phyloP scores from a whole-genome alignment of 768 basidiomycete genomes.

The Solioccasus polychromus region DNA sequence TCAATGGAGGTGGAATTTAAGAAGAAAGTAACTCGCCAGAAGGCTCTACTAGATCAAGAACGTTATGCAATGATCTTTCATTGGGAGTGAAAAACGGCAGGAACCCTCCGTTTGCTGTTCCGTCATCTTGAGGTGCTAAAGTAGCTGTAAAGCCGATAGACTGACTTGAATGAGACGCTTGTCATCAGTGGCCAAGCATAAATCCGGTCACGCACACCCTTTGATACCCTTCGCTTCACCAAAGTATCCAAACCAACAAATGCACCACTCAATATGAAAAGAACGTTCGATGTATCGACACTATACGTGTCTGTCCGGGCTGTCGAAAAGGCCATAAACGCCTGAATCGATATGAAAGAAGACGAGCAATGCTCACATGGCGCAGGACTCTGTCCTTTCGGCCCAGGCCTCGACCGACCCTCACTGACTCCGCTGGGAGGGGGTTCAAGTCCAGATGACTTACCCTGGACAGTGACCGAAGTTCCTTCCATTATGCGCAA shows the following conservation, averaged over 20 bases:
- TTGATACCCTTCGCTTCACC: constrained; percentile 74
- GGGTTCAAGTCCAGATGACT: constrained; percentile 49
- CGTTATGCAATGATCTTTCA: constrained; percentile 47
- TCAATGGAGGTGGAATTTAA: not conserved
- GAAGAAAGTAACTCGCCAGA: constrained; percentile 42
- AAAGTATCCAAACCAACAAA: constrained; percentile 89
- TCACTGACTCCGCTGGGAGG: constrained; percentile 43
- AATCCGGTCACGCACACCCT: constrained; percentile 60
- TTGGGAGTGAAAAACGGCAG: constrained; percentile 81
- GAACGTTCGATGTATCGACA: constrained; percentile 84
- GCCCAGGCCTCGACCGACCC: constrained; percentile 47
- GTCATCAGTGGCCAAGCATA: not conserved
- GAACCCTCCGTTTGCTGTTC: constrained; percentile 34
- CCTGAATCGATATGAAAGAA: not conserved
- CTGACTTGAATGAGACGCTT: constrained; percentile 36
- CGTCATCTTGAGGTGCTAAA: constrained; percentile 39
- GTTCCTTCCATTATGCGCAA: constrained; percentile 95
- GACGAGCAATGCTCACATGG: constrained; percentile 17
- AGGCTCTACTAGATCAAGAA: constrained; percentile 72
- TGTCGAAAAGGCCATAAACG: constrained; percentile 24
- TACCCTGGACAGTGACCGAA: constrained; percentile 75
- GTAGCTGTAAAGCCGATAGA: constrained; percentile 84
- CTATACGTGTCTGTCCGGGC: constrained; percentile 65
- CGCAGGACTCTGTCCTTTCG: constrained; percentile 41
- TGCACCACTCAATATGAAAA: constrained; percentile 95